phyloP scores from a whole-genome alignment of 768 basidiomycete genomes.

The Mycena filopes region DNA sequence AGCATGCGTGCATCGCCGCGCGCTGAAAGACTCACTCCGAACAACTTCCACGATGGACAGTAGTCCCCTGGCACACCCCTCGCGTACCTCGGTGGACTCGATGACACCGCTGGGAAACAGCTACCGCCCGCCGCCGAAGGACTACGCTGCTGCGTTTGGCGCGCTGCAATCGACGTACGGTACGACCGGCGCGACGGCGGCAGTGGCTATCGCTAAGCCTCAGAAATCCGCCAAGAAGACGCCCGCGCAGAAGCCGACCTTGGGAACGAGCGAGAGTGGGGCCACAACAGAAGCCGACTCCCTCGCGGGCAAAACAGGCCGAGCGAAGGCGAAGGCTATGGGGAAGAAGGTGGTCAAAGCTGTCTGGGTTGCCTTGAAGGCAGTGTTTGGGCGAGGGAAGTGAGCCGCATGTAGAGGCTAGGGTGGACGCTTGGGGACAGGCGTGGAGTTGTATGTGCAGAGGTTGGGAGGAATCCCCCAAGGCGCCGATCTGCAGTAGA shows the following conservation, averaged over 20 bases:
- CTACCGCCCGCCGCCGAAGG: slow-evolving; percentile 40
- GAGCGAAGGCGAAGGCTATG: neutral
- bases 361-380: neutral
- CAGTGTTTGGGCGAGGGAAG: neutral
- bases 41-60: neutral
- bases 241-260: too few relatives aligned
- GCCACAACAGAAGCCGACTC: neutral
- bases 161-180: slow-evolving; percentile 50
- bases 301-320: neutral
- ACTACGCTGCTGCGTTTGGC: slow-evolving; percentile 50
- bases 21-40: too few relatives aligned
- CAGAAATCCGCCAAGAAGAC: neutral
- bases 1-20: neutral
- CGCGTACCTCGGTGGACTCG: slow-evolving; percentile 9
- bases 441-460: too few relatives aligned
- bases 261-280: neutral
- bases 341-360: neutral
- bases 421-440: too few relatives aligned
- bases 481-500: too few relatives aligned
- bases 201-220: neutral
- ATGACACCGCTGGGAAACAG: neutral
- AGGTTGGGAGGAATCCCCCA: too few relatives aligned
- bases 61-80: slow-evolving; percentile 1
- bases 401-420: too few relatives aligned
- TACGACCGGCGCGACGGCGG: slow-evolving; percentile 31